These are phyloP conservation scores for Clavispora vitiphila DNA, from an alignment of 805 yeast genomes.

Conservation along the genomic window DNA sequence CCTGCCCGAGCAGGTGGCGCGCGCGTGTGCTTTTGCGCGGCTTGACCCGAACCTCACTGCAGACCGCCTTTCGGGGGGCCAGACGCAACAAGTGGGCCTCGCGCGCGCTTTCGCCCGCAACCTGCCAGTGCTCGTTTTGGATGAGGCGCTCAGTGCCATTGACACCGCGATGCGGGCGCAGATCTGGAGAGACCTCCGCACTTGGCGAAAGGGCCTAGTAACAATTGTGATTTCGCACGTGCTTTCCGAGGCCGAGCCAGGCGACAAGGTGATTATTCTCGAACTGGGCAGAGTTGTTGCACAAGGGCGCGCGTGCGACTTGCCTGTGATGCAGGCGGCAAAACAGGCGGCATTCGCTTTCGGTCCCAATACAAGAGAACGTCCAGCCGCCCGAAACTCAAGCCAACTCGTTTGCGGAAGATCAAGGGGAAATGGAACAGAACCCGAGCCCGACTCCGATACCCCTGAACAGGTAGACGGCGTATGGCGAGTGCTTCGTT, in stretches of 20 bases:
- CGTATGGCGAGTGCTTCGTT: not conserved
- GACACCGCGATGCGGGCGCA: constrained; percentile 47
- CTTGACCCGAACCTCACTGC: not conserved
- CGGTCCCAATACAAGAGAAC: too few relatives aligned
- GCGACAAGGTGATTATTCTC: constrained; percentile 58
- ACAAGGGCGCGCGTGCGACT: constrained; percentile 2
- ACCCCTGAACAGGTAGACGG: not conserved
- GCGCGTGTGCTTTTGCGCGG: not conserved
- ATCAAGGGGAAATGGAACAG: too few relatives aligned
- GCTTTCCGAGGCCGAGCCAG: constrained; percentile 45
- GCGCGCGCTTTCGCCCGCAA: constrained; percentile 79
- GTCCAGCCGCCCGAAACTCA: too few relatives aligned
- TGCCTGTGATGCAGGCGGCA: not conserved
- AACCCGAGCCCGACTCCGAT: not conserved
- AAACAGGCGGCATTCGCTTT: not conserved
- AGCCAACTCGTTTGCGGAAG: too few relatives aligned
- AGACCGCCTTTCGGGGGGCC: constrained; percentile 75
- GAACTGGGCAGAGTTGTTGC: constrained; percentile 46
- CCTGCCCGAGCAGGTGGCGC: not conserved
- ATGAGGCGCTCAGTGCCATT: constrained; percentile 82
- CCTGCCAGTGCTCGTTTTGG: constrained; percentile 72
- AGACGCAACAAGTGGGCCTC: constrained; percentile 73
- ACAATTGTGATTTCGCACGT: constrained; percentile 85
- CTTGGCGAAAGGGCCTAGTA: constrained; percentile 63
- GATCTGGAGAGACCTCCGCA: constrained; percentile 47